Conservation (phyloP, 306 rosid genomes). For the Arachis hypogaea region DNA sequence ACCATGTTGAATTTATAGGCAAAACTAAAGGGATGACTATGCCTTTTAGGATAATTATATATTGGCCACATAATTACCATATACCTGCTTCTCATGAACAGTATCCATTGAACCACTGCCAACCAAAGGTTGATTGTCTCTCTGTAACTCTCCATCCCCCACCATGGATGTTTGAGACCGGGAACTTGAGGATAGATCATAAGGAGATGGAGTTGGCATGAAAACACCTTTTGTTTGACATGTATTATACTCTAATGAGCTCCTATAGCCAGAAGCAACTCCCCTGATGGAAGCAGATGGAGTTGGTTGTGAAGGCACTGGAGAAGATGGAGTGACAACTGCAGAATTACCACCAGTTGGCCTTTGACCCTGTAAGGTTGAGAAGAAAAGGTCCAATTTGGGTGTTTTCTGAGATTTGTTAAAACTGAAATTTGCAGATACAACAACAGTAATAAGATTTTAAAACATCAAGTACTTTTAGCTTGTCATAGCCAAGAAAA, state of each 20-base stretch:
- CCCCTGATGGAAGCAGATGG: conserved; percentile 68
- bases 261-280: conserved; percentile 57
- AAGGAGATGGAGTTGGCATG: conserved; percentile 70
- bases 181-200: conserved; percentile 71
- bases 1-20: conserved; percentile 25
- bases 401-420: conserved; percentile 51
- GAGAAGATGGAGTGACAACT: conserved; percentile 64
- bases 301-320: conserved; percentile 63
- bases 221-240: conserved; percentile 65
- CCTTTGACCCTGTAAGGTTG: conserved; percentile 69
- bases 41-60: conserved; percentile 24
- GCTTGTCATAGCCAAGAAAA: conserved; percentile 29
- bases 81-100: conserved; percentile 84
- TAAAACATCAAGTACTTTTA: conserved; percentile 23
- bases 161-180: conserved; percentile 74
- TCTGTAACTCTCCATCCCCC: conserved; percentile 64
- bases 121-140: conserved; percentile 61
- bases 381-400: conserved; percentile 53
- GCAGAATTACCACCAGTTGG: conserved; percentile 65
- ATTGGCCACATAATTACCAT: conserved; percentile 13
- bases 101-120: conserved; percentile 57
- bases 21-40: conserved; percentile 22
- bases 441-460: conserved; percentile 34
- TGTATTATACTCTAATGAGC: conserved; percentile 64
- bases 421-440: conserved; percentile 45